Conservation (phyloP, 2,329 filamentous ascomycete species). For the Fusarium sp. region DNA sequence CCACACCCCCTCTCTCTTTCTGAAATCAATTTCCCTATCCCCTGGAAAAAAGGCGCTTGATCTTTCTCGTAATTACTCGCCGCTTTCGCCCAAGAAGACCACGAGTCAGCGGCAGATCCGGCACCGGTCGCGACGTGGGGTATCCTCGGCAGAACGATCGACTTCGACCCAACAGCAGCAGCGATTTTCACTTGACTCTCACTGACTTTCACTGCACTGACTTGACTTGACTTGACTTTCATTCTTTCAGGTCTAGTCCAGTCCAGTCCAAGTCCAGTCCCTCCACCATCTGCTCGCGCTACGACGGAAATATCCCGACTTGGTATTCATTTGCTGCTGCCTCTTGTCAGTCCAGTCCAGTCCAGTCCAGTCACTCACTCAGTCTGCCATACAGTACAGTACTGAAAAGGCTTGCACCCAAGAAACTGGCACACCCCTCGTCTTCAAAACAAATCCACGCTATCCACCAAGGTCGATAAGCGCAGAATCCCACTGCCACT, state of each 20-base stretch:
- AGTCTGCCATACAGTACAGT: not conserved
- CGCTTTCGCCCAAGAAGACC: conserved; percentile 43
- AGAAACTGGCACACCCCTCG: conserved; percentile 42
- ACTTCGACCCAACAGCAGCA: conserved; percentile 26
- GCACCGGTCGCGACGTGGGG: conserved; percentile 47
- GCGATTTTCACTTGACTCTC: not conserved
- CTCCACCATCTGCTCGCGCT: conserved; percentile 41
- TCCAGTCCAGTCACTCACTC: not conserved
- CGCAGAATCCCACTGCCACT: conserved; percentile 46
- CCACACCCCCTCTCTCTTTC: conserved; percentile 34
- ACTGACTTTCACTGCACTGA: not conserved
- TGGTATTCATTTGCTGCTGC: conserved; percentile 22
- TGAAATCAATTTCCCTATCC: conserved; percentile 16
- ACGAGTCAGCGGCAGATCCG: conserved; percentile 50
- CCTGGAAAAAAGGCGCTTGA: conserved; percentile 23
- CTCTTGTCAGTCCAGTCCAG: not conserved
- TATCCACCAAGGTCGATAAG: conserved; percentile 48
- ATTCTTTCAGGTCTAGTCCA: conserved; percentile 36
- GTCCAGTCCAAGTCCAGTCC: conserved; percentile 15
- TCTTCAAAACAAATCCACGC: conserved; percentile 33
- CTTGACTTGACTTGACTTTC: conserved; percentile 29
- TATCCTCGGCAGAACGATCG: conserved; percentile 46
- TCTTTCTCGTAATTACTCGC: conserved; percentile 44
- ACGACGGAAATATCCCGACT: conserved; percentile 52
- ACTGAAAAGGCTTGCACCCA: conserved; percentile 15